Evolutionary conservation across 768 basidiomycete species (phyloP), one percentile per base, ranked within the genome.

Genomic region (Hirschioporus abietinus): DNA sequence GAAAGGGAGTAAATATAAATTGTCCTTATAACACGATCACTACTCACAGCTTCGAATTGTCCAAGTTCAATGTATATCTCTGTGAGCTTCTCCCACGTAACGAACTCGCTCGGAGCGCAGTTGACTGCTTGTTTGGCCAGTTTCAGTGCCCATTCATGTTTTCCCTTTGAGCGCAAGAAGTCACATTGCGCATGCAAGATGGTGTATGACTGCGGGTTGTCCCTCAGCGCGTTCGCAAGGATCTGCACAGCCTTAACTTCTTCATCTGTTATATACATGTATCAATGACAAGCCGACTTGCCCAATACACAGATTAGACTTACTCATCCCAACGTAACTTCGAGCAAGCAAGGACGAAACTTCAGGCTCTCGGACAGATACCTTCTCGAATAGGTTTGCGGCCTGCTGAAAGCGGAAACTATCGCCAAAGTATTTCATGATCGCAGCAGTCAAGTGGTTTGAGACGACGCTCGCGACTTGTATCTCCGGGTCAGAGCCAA

Each of bases 201-300:
- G 7, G 95, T 93, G 73, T 98, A 99, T 0, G 94, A 95, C 72
- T 95, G 93, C 0, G 95, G 95, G 17, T 90, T 92, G 67, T 89
- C 84, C 68, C 87, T 86, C 75, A 99, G 88, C 1, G 95, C 94
- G 0, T 83, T 76, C 10, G 91, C 83, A 81, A 99, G 93, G 69
- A 99, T 93, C 70, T 97, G 94, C 1, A 99, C 91, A 7, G 95
- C 97, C 77, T 97, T 98, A 68, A 99, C 96, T 79, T 99, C 97
- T 74, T 98, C 96, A 75, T 99, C 96, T 99, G 74, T 8, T 23
- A 57, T 24, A 20, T 1, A 23, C 58, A 64, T 58, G 65, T 36
- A 25, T 42, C 5, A 63, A 42, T 1, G 26, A 59, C 23, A 65
- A 63, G 17, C 58, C 3, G 58, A n/a, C 9, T 10, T 26, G 9